phyloP scores from a whole-genome alignment of 345 rosid species.

The Brassica rapa region DNA sequence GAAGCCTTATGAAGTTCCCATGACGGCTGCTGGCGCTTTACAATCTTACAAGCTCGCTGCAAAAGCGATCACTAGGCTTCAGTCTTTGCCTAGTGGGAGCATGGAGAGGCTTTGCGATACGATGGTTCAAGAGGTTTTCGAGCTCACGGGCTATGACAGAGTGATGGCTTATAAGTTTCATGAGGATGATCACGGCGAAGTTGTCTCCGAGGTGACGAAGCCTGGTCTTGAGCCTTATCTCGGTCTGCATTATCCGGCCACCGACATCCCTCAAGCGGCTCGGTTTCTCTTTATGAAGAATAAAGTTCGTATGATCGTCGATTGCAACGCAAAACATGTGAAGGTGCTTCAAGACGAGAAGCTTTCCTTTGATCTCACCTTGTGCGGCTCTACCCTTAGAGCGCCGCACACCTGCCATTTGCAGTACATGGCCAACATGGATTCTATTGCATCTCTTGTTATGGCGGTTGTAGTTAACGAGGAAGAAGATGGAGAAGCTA shows the following conservation, averaged over 20 bases:
- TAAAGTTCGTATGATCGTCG: conserved; percentile 93
- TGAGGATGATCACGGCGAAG: conserved; percentile 98
- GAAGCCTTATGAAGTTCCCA: conserved; percentile 91
- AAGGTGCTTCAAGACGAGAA: conserved; percentile 90
- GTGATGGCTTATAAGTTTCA: conserved; percentile 95
- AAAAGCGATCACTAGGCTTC: conserved; percentile 84
- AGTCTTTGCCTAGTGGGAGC: conserved; percentile 86
- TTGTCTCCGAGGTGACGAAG: conserved; percentile 83
- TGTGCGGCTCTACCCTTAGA: conserved; percentile 92
- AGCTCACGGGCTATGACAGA: conserved; percentile 95
- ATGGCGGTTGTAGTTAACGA: conserved; percentile 93
- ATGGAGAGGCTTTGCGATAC: conserved; percentile 87
- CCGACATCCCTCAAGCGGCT: conserved; percentile 95
- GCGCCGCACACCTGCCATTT: conserved; percentile 94
- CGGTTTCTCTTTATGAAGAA: conserved; percentile 95
- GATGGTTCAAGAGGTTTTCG: conserved; percentile 94
- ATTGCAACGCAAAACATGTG: conserved; percentile 84
- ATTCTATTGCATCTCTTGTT: conserved; percentile 88
- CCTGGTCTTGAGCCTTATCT: conserved; percentile 90
- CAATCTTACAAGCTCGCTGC: conserved; percentile 99
- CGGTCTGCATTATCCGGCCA: conserved; percentile 97
- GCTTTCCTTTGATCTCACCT: conserved; percentile 73
- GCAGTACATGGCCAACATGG: conserved; percentile 95
- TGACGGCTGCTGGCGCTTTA: conserved; percentile 97
- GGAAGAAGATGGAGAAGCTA: conserved; percentile 60